Conservation (phyloP, 257 asterid genomes). For the Penstemon barbatus region DNA sequence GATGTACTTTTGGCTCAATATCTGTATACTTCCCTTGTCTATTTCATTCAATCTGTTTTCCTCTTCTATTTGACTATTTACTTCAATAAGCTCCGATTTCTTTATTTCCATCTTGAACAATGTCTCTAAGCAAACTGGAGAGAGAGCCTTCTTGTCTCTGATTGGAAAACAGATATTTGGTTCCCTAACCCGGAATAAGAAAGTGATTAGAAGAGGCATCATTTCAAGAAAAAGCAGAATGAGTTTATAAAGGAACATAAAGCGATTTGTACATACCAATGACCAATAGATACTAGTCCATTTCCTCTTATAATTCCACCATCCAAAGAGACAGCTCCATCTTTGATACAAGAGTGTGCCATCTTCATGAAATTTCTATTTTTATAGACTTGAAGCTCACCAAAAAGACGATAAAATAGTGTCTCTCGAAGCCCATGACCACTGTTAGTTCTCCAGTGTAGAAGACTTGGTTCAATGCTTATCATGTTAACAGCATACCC, state of each 20-base stretch:
- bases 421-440: slow-evolving; percentile 61
- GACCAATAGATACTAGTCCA: slow-evolving; percentile 45
- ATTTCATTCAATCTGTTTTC: neutral
- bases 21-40: neutral
- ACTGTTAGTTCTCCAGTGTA: slow-evolving; percentile 35
- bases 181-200: slow-evolving; percentile 33
- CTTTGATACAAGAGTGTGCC: slow-evolving; percentile 50
- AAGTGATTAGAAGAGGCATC: neutral
- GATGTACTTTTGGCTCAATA: slow-evolving; percentile 12
- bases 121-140: neutral
- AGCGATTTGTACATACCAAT: slow-evolving; percentile 37
- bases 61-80: neutral
- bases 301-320: slow-evolving; percentile 59
- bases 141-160: slow-evolving; percentile 3
- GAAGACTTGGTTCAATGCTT: slow-evolving; percentile 27
- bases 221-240: neutral
- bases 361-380: slow-evolving; percentile 41
- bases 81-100: slow-evolving; percentile 15
- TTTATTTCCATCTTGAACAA: no score
- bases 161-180: slow-evolving; percentile 56
- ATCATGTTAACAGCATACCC: slow-evolving; percentile 62
- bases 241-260: neutral
- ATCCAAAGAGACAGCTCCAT: slow-evolving; percentile 62
- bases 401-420: slow-evolving; percentile 55
- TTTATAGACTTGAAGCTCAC: slow-evolving; percentile 66